Evolutionary conservation across 2,329 filamentous ascomycete genomes (phyloP).

Genomic region (Paracoccidioides lutzii): DNA sequence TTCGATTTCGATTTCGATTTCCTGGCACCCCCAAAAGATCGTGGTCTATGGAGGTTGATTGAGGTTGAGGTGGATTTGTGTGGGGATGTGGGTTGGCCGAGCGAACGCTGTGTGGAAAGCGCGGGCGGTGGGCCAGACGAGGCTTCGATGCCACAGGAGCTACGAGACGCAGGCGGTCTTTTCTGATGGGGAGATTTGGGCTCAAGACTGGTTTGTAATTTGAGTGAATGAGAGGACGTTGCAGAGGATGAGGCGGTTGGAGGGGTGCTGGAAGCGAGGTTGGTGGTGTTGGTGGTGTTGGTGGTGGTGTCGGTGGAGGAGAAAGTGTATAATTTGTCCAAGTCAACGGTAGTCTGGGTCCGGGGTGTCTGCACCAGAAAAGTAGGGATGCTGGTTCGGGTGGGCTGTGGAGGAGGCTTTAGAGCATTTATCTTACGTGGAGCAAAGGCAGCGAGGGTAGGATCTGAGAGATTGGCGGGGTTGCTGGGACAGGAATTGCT

Average conservation of each 20-base stretch:
- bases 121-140: conserved; percentile 38
- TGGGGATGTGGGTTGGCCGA: conserved; percentile 24
- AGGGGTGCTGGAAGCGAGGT: conserved; percentile 11
- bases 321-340: conserved; percentile 13
- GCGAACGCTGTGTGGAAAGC: conserved; percentile 35
- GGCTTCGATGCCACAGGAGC: conserved; percentile 39
- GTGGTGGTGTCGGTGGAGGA: conserved; percentile 18
- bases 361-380: conserved; percentile 12
- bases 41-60: conserved; percentile 3
- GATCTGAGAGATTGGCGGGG: conserved; percentile 16
- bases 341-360: conserved; percentile 20
- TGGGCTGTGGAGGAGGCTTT: conserved; percentile 6
- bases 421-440: conserved; percentile 16
- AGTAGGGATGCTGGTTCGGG: conserved; percentile 4
- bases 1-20: conserved; percentile 7
- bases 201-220: conserved; percentile 13
- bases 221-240: conserved; percentile 8
- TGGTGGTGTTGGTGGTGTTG: background rate
- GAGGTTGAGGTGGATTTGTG: conserved; percentile 6
- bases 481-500: conserved; percentile 13
- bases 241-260: conserved; percentile 5
- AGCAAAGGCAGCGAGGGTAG: conserved; percentile 16
- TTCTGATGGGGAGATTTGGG: conserved; percentile 13
- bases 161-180: conserved; percentile 36
- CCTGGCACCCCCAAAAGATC: conserved; percentile 7